A percentile compares a stretch with the other conserved stretches of the same genome.
phyloP scores from a whole-genome alignment of 768 basidiomycete genomes.

The Leucosporidium scottii region DNA sequence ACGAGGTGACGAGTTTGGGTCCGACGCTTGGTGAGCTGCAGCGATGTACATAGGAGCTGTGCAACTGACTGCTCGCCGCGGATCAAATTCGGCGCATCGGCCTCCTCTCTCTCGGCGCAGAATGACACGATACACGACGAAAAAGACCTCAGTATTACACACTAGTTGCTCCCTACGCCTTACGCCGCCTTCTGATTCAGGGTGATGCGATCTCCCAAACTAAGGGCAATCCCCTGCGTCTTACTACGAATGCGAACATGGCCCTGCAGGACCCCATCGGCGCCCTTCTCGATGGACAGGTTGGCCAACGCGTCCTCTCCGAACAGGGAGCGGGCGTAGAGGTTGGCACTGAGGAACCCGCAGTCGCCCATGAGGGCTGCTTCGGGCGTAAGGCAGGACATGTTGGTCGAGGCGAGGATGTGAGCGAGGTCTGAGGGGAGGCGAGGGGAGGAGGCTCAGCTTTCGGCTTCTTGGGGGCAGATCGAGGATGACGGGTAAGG shows the following conservation, averaged over 20 bases:
- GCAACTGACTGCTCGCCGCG: too few relatives aligned
- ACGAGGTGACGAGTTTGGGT: too few relatives aligned
- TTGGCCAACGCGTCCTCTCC: conserved; percentile 97
- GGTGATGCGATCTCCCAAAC: conserved; percentile 60
- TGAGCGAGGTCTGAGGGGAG: conserved; percentile 82
- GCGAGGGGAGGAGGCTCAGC: conserved; percentile 4
- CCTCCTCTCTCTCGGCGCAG: too few relatives aligned
- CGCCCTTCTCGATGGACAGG: conserved; percentile 79
- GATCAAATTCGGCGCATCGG: too few relatives aligned
- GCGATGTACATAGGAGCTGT: too few relatives aligned
- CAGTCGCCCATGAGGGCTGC: conserved; percentile 85
- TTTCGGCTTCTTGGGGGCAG: not conserved
- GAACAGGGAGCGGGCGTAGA: conserved; percentile 91
- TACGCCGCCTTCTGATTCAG: conserved; percentile 18
- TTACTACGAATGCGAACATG: conserved; percentile 95
- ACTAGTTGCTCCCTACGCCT: too few relatives aligned
- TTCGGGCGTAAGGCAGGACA: conserved; percentile 90
- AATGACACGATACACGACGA: too few relatives aligned
- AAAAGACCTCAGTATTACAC: too few relatives aligned
- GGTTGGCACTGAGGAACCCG: conserved; percentile 91
- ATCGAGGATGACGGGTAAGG: too few relatives aligned
- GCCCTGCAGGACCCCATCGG: conserved; percentile 72
- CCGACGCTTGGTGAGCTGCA: too few relatives aligned
- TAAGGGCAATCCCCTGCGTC: conserved; percentile 93
- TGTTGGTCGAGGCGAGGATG: conserved; percentile 94